Evolutionary conservation across 805 yeast species (phyloP).

Genomic region (Schwanniomyces sp.): DNA sequence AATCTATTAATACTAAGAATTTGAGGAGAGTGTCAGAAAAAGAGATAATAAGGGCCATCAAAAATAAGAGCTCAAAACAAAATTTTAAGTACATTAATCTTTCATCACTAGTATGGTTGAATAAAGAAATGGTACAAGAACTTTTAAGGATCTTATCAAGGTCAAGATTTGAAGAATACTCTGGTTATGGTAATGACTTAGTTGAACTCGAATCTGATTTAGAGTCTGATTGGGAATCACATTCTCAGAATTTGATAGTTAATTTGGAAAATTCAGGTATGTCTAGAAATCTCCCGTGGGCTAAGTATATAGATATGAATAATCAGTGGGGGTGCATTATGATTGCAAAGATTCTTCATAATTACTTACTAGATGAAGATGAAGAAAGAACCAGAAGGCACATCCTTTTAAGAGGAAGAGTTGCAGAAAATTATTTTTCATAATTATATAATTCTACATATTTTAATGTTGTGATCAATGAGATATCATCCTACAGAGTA

Average conservation of each 20-base stretch:
- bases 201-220: slow-evolving; percentile 3
- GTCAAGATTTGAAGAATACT: slow-evolving; percentile 1
- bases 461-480: background rate
- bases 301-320: slow-evolving; percentile 27
- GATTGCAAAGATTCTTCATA: slow-evolving; percentile 29
- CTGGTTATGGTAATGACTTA: background rate
- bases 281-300: slow-evolving; percentile 44
- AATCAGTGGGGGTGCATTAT: slow-evolving; percentile 23
- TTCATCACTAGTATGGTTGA: slow-evolving; percentile 49
- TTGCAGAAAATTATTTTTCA: slow-evolving; percentile 41
- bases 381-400: slow-evolving; percentile 33
- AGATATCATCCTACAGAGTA: slow-evolving; percentile 9
- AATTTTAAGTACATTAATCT: slow-evolving; percentile 37
- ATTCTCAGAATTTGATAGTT: slow-evolving; percentile 20
- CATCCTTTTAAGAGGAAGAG: slow-evolving; percentile 38
- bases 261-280: slow-evolving; percentile 48
- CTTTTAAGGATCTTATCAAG: slow-evolving; percentile 33
- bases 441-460: background rate
- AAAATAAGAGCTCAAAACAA: slow-evolving; percentile 24
- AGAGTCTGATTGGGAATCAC: background rate
- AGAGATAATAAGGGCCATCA: slow-evolving; percentile 27
- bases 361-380: slow-evolving; percentile 25
- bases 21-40: slow-evolving; percentile 30
- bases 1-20: slow-evolving; percentile 33
- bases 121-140: slow-evolving; percentile 33